Base-by-base conservation (phyloP, 495 filamentous ascomycete species). In the Tuber aestivum region DNA sequence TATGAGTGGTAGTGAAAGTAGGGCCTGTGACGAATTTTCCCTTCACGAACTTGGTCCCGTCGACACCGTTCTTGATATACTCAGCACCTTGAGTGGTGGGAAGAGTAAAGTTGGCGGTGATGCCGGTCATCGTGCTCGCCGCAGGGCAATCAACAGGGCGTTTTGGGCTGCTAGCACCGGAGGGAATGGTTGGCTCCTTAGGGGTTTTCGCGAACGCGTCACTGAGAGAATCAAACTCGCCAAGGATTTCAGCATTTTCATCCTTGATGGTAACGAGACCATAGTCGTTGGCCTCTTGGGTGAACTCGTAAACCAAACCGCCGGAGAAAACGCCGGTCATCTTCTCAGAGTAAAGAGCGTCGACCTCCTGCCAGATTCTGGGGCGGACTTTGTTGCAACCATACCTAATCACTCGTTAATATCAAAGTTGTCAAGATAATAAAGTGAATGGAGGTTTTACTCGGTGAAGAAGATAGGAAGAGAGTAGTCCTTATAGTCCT, bases 391-490 rank as follows among this genome's bases (percentile, higher is more conserved):
- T 85, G 87, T 97, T 98, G 88, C 95, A 99, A 77, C 95, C 95
- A 76, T 92, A 65, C 56, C 56, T 65, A 27, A 65, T 65, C 27
- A 41, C 42, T n/a, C 38, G 16, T 41, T 41, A 71, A 42, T 44
- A 32, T 44, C n/a, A 14, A 71, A 71, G 21, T 16, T n/a, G 10
- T 20, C 12, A 71, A 42, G 35, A 44, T 44, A 21, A 6, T 41
- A 71, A 48, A 32, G 0, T 16, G 27, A 27, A 65, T 65, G 12
- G 56, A 20, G 32, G 4, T 20, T 35, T 35, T 65, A 98, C 85
- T 99, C 95, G 80, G 92, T 95, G 87, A 96, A 97, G 89, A 99
- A 99, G 79, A 97, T 91, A n/a, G 95, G 95, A 72, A 97, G 87
- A 79, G 94, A 94, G 83, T 97, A 97, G 81, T 92, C 90, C 75